phyloP scores from a whole-genome alignment of 2,329 filamentous ascomycete species.

The Cercospora brassicicola region DNA sequence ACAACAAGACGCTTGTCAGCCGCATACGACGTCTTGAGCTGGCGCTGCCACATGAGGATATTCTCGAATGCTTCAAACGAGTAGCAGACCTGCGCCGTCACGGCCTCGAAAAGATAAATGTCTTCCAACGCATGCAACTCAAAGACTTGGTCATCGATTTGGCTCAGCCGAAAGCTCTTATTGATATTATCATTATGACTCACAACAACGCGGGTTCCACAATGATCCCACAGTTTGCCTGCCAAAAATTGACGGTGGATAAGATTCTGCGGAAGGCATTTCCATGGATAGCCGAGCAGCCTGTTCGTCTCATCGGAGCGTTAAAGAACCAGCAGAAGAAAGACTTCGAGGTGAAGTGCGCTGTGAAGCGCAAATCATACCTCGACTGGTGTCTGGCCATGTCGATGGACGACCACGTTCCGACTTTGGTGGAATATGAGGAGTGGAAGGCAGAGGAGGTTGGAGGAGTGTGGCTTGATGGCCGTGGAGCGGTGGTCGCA shows the following conservation, averaged over 20 bases:
- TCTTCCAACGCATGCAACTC: slow-evolving; percentile 12
- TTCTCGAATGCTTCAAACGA: slow-evolving; percentile 20
- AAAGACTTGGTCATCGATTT: slow-evolving; percentile 13
- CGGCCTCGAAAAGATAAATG: neutral
- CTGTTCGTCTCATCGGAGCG: slow-evolving; percentile 30
- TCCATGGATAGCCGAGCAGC: slow-evolving; percentile 29
- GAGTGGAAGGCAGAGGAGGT: slow-evolving; percentile 22
- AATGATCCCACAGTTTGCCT: slow-evolving; percentile 9
- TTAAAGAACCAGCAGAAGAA: slow-evolving; percentile 30
- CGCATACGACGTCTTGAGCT: slow-evolving; percentile 30
- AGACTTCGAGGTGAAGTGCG: slow-evolving; percentile 24
- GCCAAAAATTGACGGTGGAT: slow-evolving; percentile 29
- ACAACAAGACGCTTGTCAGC: slow-evolving; percentile 7
- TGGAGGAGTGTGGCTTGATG: slow-evolving; percentile 25
- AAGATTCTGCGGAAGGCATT: slow-evolving; percentile 30
- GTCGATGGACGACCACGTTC: slow-evolving; percentile 4
- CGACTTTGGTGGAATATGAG: slow-evolving; percentile 21
- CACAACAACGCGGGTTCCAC: neutral
- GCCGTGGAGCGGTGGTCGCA: neutral
- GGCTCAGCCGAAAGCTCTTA: neutral
- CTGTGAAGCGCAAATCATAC: slow-evolving; percentile 16
- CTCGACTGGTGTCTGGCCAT: slow-evolving; percentile 20
- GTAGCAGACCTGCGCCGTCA: neutral
- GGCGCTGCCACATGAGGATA: slow-evolving; percentile 25
- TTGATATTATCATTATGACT: neutral